Evolutionary conservation across 208 protist species (phyloP).

Genomic region (Trypanosoma theileri): DNA sequence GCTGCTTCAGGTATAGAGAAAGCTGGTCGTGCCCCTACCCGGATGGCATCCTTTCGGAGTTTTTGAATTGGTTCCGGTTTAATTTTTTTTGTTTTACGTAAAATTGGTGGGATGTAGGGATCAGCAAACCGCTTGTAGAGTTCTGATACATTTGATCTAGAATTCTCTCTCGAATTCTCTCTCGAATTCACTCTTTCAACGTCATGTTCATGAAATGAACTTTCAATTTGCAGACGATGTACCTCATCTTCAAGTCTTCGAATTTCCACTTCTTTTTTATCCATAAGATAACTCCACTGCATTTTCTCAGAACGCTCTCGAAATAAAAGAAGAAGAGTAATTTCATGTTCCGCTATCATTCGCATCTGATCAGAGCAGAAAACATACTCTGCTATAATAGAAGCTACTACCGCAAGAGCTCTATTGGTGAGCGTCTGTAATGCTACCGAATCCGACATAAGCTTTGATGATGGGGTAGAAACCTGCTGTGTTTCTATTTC

Average conservation of each 20-base stretch:
- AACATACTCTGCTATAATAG: conserved; percentile 20
- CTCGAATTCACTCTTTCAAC: background rate
- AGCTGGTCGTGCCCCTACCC: conserved; percentile 45
- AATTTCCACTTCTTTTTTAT: conserved; percentile 47
- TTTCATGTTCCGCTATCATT: conserved; percentile 37
- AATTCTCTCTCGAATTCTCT: background rate
- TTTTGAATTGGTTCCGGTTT: conserved; percentile 31
- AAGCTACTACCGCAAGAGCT: background rate
- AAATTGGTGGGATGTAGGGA: conserved; percentile 51
- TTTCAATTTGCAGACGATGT: conserved; percentile 8
- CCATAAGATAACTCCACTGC: conserved; percentile 40
- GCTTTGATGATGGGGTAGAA: background rate
- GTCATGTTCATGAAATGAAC: too few relatives aligned
- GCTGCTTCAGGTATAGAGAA: background rate
- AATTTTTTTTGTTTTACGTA: background rate
- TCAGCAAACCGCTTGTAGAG: conserved; percentile 49
- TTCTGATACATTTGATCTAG: conserved; percentile 23
- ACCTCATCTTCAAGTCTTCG: conserved; percentile 43
- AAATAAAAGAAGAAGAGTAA: conserved; percentile 34
- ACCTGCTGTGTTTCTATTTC: background rate
- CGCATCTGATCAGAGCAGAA: conserved; percentile 23
- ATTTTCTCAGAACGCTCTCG: conserved; percentile 27
- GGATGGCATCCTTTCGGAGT: conserved; percentile 46
- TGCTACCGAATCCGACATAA: background rate
- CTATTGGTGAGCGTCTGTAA: conserved; percentile 4